Base-by-base conservation (phyloP, 2,329 filamentous ascomycete genomes). In the Talaromyces pinophilus region DNA sequence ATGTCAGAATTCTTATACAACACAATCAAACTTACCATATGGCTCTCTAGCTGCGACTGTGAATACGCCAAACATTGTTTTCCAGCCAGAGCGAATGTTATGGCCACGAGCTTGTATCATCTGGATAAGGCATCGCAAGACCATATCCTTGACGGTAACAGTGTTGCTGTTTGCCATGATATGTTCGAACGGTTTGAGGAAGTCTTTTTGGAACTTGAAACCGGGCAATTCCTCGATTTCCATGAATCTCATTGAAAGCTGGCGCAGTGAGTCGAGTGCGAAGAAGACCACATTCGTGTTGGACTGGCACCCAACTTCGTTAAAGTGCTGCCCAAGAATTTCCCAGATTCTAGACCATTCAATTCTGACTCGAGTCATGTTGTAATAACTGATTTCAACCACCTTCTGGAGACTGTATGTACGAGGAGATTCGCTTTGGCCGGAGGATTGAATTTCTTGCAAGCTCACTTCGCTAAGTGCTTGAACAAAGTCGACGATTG, bases 171-270 rank as follows among this genome's bases (percentile, higher is more conserved):
- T 98, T 66, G 91, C 90, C 82, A 99, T 92, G 72, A 99, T 93
- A 77, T 98, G 92, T 81, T 99, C 94, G 72, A 99, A 99, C 0
- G 96, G 95, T 79, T 97, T 98, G 63, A 99, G 81, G 77, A 99
- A 99, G 76, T 99, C 94, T 77, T 99, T 99, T 74, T 99, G 95
- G 75, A 99, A 99, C 78, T 98, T 98, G 86, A 99, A 99, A 74
- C 96, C 95, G 0, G 95, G 92, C 71, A 99, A 81, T 78, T 99
- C 95, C 76, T 97, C 95, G 68, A 98, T 93, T 79, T 99, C 95
- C 91, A 99, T 92, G 76, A 99, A 99, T 19, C 93, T 90, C 93
- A 99, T 98, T 0, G 94, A 97, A 48, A 99, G 82, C 77, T 99
- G 95, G 48, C 96, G 88, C 54, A 99, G 81, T 2, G 94, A 97